Percentiles rank a stretch among this genome's conserved stretches.
These are phyloP conservation scores for Claviceps sp. DNA, from an alignment of 2,329 filamentous ascomycete genomes.

Conservation along the genomic window DNA sequence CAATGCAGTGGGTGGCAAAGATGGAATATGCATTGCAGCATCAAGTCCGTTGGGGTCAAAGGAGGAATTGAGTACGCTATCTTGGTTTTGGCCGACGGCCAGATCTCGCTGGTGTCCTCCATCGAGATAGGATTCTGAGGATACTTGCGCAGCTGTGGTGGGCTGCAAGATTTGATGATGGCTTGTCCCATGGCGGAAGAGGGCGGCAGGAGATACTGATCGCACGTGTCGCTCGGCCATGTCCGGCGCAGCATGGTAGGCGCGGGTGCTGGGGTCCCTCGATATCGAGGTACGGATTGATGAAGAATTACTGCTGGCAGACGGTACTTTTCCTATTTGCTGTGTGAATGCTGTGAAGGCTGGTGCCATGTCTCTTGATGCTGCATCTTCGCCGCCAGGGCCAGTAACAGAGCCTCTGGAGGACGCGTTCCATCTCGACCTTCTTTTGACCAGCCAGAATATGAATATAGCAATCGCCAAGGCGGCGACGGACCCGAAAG, in stretches of 20 bases:
- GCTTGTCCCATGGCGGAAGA: not conserved
- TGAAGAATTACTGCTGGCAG: slow-evolving; percentile 14
- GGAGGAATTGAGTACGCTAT: slow-evolving; percentile 27
- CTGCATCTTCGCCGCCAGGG: slow-evolving; percentile 12
- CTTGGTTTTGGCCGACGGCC: not conserved
- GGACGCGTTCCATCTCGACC: slow-evolving; percentile 12
- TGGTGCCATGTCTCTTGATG: slow-evolving; percentile 10
- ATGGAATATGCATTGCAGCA: slow-evolving; percentile 6
- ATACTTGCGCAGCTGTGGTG: not conserved
- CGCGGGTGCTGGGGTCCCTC: not conserved
- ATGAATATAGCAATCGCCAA: slow-evolving; percentile 31
- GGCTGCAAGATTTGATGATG: not conserved
- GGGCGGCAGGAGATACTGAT: not conserved
- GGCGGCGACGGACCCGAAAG: slow-evolving; percentile 33
- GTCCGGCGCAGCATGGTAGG: not conserved
- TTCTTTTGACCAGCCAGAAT: slow-evolving; percentile 35
- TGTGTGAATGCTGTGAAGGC: not conserved
- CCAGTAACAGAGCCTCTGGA: slow-evolving; percentile 10
- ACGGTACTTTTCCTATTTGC: not conserved
- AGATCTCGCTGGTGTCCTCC: not conserved
- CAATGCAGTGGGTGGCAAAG: slow-evolving; percentile 3
- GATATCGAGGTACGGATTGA: slow-evolving; percentile 8
- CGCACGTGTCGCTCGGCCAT: not conserved
- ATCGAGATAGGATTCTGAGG: not conserved
- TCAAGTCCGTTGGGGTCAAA: slow-evolving; percentile 33